Evolutionary conservation across 306 rosid genomes (phyloP).

Genomic region (Pterocarpus santalinus): DNA sequence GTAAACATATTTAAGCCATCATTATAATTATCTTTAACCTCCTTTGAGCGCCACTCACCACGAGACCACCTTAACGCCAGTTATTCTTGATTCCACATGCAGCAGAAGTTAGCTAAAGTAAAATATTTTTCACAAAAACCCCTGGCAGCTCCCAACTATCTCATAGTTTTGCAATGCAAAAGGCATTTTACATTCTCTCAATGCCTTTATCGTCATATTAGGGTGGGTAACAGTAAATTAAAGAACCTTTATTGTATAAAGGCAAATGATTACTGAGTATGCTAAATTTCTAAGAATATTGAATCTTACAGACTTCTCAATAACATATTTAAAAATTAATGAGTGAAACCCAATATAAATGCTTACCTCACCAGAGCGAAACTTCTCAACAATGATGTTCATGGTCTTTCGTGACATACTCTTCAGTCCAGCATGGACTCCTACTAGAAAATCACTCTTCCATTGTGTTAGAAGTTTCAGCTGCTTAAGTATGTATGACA

Average conservation of each 20-base stretch:
- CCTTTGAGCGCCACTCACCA: constrained; percentile 20
- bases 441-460: constrained; percentile 86
- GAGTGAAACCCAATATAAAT: constrained; percentile 26
- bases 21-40: constrained; percentile 22
- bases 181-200: not conserved
- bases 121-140: constrained; percentile 14
- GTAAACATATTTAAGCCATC: constrained; percentile 23
- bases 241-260: not conserved
- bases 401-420: constrained; percentile 81
- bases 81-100: constrained; percentile 28
- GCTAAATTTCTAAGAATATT: not conserved
- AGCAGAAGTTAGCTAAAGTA: constrained; percentile 16
- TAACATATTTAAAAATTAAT: constrained; percentile 19
- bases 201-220: not conserved
- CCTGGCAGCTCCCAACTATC: constrained; percentile 1
- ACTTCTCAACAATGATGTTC: constrained; percentile 75
- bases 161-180: not conserved
- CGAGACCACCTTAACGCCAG: constrained; percentile 22
- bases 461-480: constrained; percentile 73
- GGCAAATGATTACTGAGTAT: not conserved
- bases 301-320: constrained; percentile 10
- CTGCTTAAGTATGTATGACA: constrained; percentile 73
- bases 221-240: not conserved
- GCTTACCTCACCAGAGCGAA: constrained; percentile 84
- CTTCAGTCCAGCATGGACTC: constrained; percentile 81